phyloP scores from a whole-genome alignment of 1,284 basidiomycete genomes.

The Vanrija humicola region DNA sequence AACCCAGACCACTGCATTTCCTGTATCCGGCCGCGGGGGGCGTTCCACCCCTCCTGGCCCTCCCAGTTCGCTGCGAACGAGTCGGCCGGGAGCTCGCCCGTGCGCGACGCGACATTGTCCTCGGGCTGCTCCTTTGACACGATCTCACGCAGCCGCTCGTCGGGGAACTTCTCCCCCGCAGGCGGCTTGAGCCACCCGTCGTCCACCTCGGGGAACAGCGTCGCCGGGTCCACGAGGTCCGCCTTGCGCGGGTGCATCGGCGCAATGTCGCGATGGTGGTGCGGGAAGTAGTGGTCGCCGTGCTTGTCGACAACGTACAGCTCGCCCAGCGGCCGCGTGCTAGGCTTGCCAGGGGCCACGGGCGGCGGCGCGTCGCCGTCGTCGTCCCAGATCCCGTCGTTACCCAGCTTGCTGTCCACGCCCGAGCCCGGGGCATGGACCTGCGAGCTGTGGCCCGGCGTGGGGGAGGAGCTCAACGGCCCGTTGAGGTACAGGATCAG shows the following conservation, averaged over 20 bases:
- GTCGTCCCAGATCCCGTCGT: conserved; percentile 1
- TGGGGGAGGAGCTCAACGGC: neutral
- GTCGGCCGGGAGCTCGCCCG: conserved; percentile 12
- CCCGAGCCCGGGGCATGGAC: neutral
- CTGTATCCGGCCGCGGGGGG: conserved; percentile 18
- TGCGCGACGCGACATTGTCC: neutral
- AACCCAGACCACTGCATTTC: conserved; percentile 33
- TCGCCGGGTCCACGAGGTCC: conserved; percentile 19
- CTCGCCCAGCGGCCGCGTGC: neutral
- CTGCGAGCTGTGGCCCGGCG: neutral
- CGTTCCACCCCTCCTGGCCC: conserved; percentile 32
- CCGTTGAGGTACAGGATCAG: conserved; percentile 6
- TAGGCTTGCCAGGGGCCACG: neutral
- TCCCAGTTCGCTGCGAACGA: conserved; percentile 33
- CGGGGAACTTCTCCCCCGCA: conserved; percentile 22
- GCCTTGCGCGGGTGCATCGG: conserved; percentile 34
- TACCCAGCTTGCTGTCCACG: neutral
- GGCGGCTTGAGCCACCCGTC: conserved; percentile 19
- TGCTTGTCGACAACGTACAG: conserved; percentile 26
- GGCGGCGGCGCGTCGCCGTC: neutral
- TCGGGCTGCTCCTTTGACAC: conserved; percentile 18
- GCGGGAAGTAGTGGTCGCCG: conserved; percentile 29
- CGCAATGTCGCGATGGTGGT: conserved; percentile 20
- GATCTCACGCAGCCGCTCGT: conserved; percentile 24
- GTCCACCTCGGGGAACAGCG: conserved; percentile 37